phyloP scores from a whole-genome alignment of 345 rosid genomes.

The Odontarrhena argentea region DNA sequence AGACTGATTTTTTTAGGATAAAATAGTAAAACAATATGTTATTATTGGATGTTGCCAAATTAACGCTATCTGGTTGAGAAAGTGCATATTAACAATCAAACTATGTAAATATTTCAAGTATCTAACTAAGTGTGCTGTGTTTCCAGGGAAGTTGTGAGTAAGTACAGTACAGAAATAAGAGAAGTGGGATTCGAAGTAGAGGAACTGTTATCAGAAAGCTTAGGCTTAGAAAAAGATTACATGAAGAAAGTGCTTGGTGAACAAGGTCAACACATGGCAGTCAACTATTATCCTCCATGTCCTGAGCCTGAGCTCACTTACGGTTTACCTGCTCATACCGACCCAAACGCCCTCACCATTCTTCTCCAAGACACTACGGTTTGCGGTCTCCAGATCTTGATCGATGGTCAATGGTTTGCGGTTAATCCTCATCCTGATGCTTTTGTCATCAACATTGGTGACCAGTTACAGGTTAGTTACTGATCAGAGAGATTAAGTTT shows the following conservation, averaged over 20 bases:
- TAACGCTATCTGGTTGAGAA: neutral
- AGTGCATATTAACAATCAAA: neutral
- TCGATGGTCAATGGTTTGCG: conserved; percentile 74
- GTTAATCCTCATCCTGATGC: conserved; percentile 78
- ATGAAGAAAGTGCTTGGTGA: conserved; percentile 59
- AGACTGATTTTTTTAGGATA: too few species aligned
- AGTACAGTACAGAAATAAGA: conserved; percentile 63
- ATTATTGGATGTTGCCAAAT: neutral
- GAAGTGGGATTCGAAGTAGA: conserved; percentile 59
- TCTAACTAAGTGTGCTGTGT: neutral
- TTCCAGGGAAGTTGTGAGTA: conserved; percentile 62
- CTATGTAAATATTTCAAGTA: neutral
- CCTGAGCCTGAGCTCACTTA: conserved; percentile 90
- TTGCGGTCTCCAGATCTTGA: conserved; percentile 82
- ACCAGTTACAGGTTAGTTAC: conserved; percentile 70
- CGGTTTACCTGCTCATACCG: conserved; percentile 89
- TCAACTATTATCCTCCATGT: conserved; percentile 89
- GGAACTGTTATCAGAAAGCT: conserved; percentile 88
- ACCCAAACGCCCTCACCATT: conserved; percentile 86
- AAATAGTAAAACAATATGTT: too few species aligned
- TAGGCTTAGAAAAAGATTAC: conserved; percentile 65
- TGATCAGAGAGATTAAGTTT: neutral
- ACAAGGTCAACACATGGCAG: conserved; percentile 98
- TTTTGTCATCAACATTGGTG: conserved; percentile 86
- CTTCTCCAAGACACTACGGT: conserved; percentile 80